A percentile compares a stretch with the other conserved stretches of the same genome.
phyloP scores from a whole-genome alignment of 495 filamentous ascomycete genomes.

The Darksidea phi region DNA sequence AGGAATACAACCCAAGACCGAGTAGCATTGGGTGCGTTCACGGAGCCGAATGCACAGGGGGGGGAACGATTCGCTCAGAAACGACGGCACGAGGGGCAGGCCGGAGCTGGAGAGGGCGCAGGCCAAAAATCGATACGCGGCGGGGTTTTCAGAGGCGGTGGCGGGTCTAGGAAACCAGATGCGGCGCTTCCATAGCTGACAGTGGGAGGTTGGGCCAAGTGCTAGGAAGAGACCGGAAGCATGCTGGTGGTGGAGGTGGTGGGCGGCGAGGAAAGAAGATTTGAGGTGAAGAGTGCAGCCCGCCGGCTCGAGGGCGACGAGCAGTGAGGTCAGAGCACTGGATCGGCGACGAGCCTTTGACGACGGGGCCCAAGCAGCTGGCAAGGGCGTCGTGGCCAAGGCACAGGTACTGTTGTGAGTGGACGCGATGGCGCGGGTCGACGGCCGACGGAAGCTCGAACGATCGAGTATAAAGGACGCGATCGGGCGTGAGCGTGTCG shows the following conservation, averaged over 20 bases:
- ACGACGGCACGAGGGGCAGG: neutral
- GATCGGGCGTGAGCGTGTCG: too few relatives aligned
- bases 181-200: conserved; percentile 9
- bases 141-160: neutral
- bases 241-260: neutral
- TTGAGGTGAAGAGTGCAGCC: neutral
- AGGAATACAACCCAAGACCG: neutral
- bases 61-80: conserved; percentile 13
- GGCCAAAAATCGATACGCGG: neutral
- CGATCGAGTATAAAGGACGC: neutral
- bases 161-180: conserved; percentile 7
- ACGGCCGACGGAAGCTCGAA: conserved; percentile 15
- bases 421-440: neutral
- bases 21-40: conserved; percentile 11
- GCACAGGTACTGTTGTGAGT: neutral
- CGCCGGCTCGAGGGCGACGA: neutral
- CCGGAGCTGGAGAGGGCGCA: neutral
- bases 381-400: neutral
- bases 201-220: neutral
- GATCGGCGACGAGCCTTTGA: neutral
- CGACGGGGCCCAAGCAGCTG: neutral
- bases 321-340: conserved; percentile 23
- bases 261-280: neutral
- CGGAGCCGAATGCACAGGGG: neutral
- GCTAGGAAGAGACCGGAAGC: neutral